phyloP scores from a whole-genome alignment of 225 moss, liverwort and hornwort genomes.

The Marchantia paleacea region DNA sequence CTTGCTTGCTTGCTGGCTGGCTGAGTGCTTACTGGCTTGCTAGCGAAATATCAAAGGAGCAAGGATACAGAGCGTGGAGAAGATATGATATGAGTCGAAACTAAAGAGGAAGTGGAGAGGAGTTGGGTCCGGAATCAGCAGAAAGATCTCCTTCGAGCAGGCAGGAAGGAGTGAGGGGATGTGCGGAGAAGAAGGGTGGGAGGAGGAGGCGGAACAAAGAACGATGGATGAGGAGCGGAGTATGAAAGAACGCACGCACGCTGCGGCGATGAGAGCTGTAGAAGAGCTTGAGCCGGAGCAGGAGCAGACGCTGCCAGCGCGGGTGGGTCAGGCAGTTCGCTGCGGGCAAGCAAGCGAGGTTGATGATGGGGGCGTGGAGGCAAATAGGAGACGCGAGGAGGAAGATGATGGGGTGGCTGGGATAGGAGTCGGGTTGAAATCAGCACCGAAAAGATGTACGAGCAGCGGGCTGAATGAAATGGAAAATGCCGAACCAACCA shows the following conservation, averaged over 20 bases:
- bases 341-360: neutral
- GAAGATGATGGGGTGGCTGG: conserved; percentile 6
- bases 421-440: neutral
- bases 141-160: neutral
- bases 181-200: neutral
- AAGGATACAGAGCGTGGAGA: neutral
- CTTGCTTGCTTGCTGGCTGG: conserved; percentile 8
- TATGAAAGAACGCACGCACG: neutral
- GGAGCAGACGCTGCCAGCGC: conserved; percentile 4
- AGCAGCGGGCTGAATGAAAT: neutral
- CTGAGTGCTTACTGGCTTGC: conserved; percentile 13
- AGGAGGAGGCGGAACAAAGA: conserved; percentile 3
- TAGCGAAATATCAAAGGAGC: conserved; percentile 19
- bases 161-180: neutral
- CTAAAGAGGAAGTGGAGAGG: neutral
- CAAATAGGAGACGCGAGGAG: neutral
- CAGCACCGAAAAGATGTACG: conserved; percentile 5
- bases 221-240: neutral
- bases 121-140: neutral
- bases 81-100: neutral
- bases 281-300: conserved; percentile 6
- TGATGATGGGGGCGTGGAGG: neutral
- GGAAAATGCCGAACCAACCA: neutral
- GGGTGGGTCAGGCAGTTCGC: conserved; percentile 7
- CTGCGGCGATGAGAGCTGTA: conserved; percentile 14